Conservation (phyloP, 1,284 basidiomycete genomes). For the Cryptococcus neoformans region DNA sequence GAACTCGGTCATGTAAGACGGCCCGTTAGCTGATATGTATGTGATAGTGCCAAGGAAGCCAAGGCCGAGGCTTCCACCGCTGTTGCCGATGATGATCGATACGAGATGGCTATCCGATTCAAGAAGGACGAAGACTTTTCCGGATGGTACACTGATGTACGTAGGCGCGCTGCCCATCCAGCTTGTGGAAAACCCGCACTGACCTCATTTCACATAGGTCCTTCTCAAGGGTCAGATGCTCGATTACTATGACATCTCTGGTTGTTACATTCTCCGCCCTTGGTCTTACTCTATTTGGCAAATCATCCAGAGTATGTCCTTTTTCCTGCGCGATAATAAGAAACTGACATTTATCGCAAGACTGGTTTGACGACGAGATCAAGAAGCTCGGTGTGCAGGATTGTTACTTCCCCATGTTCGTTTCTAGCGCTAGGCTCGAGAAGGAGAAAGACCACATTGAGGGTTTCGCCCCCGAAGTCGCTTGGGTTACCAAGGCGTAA, state of each 20-base stretch:
- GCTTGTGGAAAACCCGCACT: neutral
- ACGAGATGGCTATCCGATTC: conserved; percentile 87
- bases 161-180: conserved; percentile 21
- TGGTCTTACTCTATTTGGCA: conserved; percentile 99
- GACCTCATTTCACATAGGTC: conserved; percentile 57
- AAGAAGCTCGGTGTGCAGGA: conserved; percentile 95
- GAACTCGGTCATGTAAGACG: neutral
- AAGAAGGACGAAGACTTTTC: conserved; percentile 95
- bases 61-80: conserved; percentile 12
- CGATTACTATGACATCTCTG: conserved; percentile 98
- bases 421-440: conserved; percentile 88
- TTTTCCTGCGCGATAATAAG: neutral
- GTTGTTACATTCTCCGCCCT: conserved; percentile 97
- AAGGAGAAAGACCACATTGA: conserved; percentile 99
- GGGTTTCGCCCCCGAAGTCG: conserved; percentile 99
- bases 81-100: conserved; percentile 66
- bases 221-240: conserved; percentile 98
- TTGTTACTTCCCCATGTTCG: conserved; percentile 99
- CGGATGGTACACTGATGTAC: conserved; percentile 88
- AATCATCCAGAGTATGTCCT: conserved; percentile 70
- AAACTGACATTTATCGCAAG: conserved; percentile 47
- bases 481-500: conserved; percentile 96
- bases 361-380: conserved; percentile 89
- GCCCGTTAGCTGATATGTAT: neutral
- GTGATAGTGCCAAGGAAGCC: conserved; percentile 21